Evolutionary conservation across 441 rosid species (phyloP), one percentile per base, ranked within the genome.

Genomic region (Croton setiger): DNA sequence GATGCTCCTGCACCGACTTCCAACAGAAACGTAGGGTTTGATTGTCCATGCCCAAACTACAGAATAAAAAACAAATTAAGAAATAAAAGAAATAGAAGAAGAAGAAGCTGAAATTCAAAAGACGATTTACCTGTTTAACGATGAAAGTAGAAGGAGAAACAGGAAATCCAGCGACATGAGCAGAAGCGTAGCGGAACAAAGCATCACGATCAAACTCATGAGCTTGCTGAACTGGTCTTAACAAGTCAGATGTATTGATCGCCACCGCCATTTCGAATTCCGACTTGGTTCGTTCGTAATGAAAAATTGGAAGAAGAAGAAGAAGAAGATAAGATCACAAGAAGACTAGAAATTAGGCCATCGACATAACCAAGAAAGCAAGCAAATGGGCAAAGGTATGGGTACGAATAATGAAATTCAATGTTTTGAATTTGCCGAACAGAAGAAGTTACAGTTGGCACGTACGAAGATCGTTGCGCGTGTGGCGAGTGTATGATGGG

Each of bases 11-110:
- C 75, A 7, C 86, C 85, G 2, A 75, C 91, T 75, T 90, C 85
- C 51, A 94, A 73, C 73, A 94, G 78, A 80, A 78, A 94, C 65
- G 97, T 94, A 14, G 98, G 98, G 71, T 94, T 94, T 51, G 97
- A 94, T 78, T 94, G 98, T 58, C 99, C 99, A 73, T 94, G 96
- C 39, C 96, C 97, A 68, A 94, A 94, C 99, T 91, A 14, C 36
- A 62, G 12, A 15, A 63, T 18, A 27, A 3, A 9, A 41, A 36
- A 17, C 17, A 2, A 13, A 0, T 18, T 51, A 53, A 56, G 10
- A 3, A 60, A 27, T 48, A 14, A 1, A 43, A 14, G n/a, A 54
- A 11, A 47, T 0, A 0, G 36, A 18, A 8, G 4, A 7, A 9
- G 7, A 33, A 37, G 10, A 12, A 9, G 1, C 4, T 3, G 17